Percentiles rank a stretch among this genome's conserved stretches.
phyloP scores from a whole-genome alignment of 257 asterid genomes.

The Scutellaria minor region DNA sequence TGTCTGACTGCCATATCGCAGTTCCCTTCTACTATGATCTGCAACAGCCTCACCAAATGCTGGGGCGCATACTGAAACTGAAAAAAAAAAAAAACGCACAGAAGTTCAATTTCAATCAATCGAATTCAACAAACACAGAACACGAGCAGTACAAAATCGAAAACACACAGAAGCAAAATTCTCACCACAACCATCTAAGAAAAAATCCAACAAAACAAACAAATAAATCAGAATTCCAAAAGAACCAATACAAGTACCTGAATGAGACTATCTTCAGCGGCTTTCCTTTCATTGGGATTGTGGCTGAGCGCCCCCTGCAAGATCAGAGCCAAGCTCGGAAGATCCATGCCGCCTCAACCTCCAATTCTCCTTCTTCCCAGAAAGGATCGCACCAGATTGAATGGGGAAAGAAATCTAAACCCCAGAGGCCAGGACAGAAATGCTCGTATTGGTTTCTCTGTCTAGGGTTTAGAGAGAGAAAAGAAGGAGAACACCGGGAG shows the following conservation, averaged over 20 bases:
- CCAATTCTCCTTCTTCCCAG: conserved; percentile 11
- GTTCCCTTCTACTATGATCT: conserved; percentile 81
- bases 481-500: conserved; percentile 37
- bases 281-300: conserved; percentile 81
- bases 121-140: conserved; percentile 11
- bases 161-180: not conserved
- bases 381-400: not conserved
- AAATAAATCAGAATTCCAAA: not conserved
- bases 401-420: conserved; percentile 30
- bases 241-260: conserved; percentile 56
- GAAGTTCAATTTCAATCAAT: conserved; percentile 13
- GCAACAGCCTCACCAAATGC: conserved; percentile 96
- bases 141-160: not conserved
- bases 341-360: conserved; percentile 65
- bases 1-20: conserved; percentile 89
- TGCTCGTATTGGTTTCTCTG: conserved; percentile 33
- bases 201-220: not conserved
- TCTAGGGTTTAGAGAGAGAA: conserved; percentile 59
- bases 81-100: conserved; percentile 33
- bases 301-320: conserved; percentile 84
- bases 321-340: conserved; percentile 69
- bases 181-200: not conserved
- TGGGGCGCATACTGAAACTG: conserved; percentile 89
- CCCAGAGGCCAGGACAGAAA: conserved; percentile 35
- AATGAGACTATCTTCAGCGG: conserved; percentile 89